Evolutionary conservation across 1,139 yeast genomes (phyloP).

Genomic region (Blastobotrys serpentis): DNA sequence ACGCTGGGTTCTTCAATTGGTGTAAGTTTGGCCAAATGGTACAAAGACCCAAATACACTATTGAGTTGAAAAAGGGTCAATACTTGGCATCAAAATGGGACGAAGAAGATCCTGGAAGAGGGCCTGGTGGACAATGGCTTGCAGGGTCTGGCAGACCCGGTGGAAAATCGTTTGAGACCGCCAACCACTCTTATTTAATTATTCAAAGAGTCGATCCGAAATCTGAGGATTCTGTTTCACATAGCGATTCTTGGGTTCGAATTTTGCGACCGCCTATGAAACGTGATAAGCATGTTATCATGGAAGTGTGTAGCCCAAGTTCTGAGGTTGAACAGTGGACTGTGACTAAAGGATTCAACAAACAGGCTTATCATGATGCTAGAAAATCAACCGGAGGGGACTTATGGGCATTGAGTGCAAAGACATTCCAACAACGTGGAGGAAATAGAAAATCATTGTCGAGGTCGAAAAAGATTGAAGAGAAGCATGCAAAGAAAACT

Average conservation of each 20-base stretch:
- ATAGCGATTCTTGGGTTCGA: slow-evolving; percentile 47
- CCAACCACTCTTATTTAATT: slow-evolving; percentile 74
- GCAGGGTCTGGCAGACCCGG: slow-evolving; percentile 74
- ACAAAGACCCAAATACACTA: slow-evolving; percentile 70
- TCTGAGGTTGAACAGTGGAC: slow-evolving; percentile 87
- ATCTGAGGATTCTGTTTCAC: slow-evolving; percentile 10
- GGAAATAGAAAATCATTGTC: slow-evolving; percentile 28
- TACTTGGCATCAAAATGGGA: slow-evolving; percentile 75
- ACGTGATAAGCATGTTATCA: slow-evolving; percentile 75
- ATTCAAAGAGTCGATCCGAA: slow-evolving; percentile 52
- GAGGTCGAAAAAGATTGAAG: slow-evolving; percentile 21
- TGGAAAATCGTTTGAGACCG: slow-evolving; percentile 69
- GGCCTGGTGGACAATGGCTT: slow-evolving; percentile 43
- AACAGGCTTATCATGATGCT: slow-evolving; percentile 83
- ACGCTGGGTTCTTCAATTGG: slow-evolving; percentile 52
- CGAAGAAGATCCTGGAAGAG: slow-evolving; percentile 42
- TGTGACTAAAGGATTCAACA: slow-evolving; percentile 74
- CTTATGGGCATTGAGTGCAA: slow-evolving; percentile 80
- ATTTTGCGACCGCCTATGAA: slow-evolving; percentile 71
- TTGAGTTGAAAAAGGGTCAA: slow-evolving; percentile 82
- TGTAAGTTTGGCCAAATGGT: slow-evolving; percentile 76
- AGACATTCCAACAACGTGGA: slow-evolving; percentile 43
- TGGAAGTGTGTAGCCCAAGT: slow-evolving; percentile 76
- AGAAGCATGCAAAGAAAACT: slow-evolving; percentile 9
- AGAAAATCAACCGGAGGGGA: slow-evolving; percentile 85